A percentile compares a stretch with the other conserved stretches of the same genome.
phyloP scores from a whole-genome alignment of 805 yeast genomes.

The Suhomyces kilbournensis region DNA sequence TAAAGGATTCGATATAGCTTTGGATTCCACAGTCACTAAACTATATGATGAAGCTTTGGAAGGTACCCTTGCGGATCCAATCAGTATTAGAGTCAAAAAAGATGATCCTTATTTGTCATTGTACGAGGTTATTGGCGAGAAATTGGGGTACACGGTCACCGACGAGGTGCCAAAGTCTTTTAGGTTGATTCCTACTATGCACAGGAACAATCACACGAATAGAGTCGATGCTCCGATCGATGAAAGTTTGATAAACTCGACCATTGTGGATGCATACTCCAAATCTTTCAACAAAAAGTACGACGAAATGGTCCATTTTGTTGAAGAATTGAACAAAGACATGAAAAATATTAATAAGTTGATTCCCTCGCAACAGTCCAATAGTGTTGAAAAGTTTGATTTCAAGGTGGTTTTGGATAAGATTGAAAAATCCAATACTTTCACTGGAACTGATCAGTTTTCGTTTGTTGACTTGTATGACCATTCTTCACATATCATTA shows the following conservation, averaged over 20 bases:
- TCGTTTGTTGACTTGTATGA: slow-evolving; percentile 15
- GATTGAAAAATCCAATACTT: slow-evolving; percentile 12
- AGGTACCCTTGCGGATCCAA: slow-evolving; percentile 47
- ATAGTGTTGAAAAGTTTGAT: slow-evolving; percentile 14
- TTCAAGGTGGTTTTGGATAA: slow-evolving; percentile 19
- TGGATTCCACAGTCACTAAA: slow-evolving; percentile 49
- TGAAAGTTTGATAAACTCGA: slow-evolving; percentile 26
- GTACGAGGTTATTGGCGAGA: slow-evolving; percentile 46
- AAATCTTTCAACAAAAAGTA: slow-evolving; percentile 45
- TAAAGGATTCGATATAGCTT: slow-evolving; percentile 74
- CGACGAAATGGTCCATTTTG: slow-evolving; percentile 55
- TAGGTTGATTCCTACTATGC: slow-evolving; percentile 62
- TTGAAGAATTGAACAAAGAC: slow-evolving; percentile 56
- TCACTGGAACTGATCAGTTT: slow-evolving; percentile 5
- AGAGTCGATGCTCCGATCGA: slow-evolving; percentile 51
- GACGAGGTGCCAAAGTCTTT: slow-evolving; percentile 28
- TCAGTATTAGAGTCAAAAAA: slow-evolving; percentile 51
- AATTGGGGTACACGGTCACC: slow-evolving; percentile 34
- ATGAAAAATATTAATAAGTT: slow-evolving; percentile 28
- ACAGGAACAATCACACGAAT: slow-evolving; percentile 67
- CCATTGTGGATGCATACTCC: slow-evolving; percentile 52
- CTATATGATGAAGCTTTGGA: slow-evolving; percentile 51
- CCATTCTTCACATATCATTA: slow-evolving; percentile 21
- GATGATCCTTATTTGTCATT: slow-evolving; percentile 52
- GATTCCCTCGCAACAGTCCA: not conserved